Percentiles rank a stretch among this genome's conserved stretches.
These are phyloP conservation scores for Massariosphaeria phaeospora DNA, from an alignment of 495 filamentous ascomycete species.

Conservation along the genomic window DNA sequence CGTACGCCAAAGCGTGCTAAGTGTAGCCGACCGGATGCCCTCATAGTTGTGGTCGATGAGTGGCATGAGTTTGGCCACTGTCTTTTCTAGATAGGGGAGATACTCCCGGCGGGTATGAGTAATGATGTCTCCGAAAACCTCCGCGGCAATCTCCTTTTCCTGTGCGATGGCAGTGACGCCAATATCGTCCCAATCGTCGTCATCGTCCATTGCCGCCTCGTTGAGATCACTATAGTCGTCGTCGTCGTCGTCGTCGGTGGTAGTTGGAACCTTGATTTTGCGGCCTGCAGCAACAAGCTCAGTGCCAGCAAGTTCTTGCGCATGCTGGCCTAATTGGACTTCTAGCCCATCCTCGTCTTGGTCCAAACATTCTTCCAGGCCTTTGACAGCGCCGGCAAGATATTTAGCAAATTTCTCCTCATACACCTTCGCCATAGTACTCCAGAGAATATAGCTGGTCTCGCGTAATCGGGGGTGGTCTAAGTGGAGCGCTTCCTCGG, in stretches of 20 bases:
- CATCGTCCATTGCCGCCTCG: conserved; percentile 73
- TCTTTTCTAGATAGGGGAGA: conserved; percentile 86
- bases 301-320: conserved; percentile 69
- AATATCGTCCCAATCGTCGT: conserved; percentile 77
- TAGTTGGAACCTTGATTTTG: conserved; percentile 70
- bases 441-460: conserved; percentile 96
- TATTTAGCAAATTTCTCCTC: conserved; percentile 83
- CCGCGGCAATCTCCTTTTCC: conserved; percentile 95
- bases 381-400: conserved; percentile 78
- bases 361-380: conserved; percentile 76
- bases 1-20: conserved; percentile 85
- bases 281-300: conserved; percentile 72
- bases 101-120: conserved; percentile 71
- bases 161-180: conserved; percentile 81
- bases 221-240: conserved; percentile 44
- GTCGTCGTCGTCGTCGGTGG: conserved; percentile 38
- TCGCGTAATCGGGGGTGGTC: conserved; percentile 86
- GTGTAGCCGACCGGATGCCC: conserved; percentile 83
- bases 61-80: conserved; percentile 71
- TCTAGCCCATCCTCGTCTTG: conserved; percentile 85
- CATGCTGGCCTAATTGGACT: conserved; percentile 70
- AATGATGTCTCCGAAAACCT: conserved; percentile 89
- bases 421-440: conserved; percentile 89
- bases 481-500: conserved; percentile 85
- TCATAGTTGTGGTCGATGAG: conserved; percentile 87